phyloP scores from a whole-genome alignment of 129 eudicot genomes.

The Flaveria robusta region DNA sequence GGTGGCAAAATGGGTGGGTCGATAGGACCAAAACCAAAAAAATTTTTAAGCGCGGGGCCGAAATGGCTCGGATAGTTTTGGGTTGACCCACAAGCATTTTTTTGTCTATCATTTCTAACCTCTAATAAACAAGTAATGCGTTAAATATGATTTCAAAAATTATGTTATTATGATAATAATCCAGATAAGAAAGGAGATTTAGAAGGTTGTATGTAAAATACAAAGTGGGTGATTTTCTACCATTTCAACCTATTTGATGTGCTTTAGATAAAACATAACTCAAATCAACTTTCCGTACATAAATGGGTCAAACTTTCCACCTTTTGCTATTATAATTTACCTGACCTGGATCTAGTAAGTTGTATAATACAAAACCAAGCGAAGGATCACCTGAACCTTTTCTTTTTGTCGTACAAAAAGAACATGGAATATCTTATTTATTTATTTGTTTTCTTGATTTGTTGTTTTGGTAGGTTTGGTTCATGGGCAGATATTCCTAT shows the following conservation, averaged over 20 bases:
- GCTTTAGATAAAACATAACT: conserved; percentile 10
- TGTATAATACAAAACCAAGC: neutral
- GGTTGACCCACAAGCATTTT: neutral
- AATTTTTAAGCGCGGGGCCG: neutral
- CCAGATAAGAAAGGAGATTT: neutral
- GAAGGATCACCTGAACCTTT: conserved; percentile 4
- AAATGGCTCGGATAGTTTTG: neutral
- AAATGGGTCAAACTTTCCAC: neutral
- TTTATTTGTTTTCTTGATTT: neutral
- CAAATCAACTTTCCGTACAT: neutral
- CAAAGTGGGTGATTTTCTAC: neutral
- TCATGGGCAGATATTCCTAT: conserved; percentile 70
- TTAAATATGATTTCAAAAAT: neutral
- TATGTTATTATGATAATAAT: neutral
- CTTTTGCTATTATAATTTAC: neutral
- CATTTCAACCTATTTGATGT: neutral
- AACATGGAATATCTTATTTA: conserved; percentile 5
- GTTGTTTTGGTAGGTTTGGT: conserved; percentile 57
- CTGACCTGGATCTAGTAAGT: conserved; percentile 21
- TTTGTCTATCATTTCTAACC: neutral
- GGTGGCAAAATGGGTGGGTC: neutral
- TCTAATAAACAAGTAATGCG: neutral
- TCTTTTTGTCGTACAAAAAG: neutral
- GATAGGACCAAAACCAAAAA: neutral
- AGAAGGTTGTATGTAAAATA: conserved; percentile 7